phyloP scores from a whole-genome alignment of 108 stramenopile genomes.

The Mediolabrus comicus region DNA sequence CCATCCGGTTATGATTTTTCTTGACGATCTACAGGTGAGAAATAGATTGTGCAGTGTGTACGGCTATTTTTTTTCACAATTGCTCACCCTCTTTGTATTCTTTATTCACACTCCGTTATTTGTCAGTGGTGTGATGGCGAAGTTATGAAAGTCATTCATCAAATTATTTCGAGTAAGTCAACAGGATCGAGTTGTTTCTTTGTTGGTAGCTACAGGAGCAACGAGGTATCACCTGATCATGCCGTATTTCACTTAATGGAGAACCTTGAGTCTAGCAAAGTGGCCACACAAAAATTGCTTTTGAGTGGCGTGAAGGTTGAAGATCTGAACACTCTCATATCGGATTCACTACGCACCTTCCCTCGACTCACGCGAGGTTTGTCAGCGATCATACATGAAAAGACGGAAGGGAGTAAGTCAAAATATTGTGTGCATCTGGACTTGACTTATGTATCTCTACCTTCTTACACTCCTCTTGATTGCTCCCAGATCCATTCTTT shows the following conservation, averaged over 20 bases:
- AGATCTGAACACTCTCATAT: slow-evolving; percentile 27
- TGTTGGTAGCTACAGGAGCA: slow-evolving; percentile 34
- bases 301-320: slow-evolving; percentile 20
- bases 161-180: slow-evolving; percentile 12
- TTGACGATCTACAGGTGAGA: slow-evolving; percentile 31
- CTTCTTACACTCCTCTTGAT: background rate
- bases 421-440: background rate
- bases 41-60: too few species aligned
- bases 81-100: too few species aligned
- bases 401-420: slow-evolving; percentile 27
- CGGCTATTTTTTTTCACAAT: too few species aligned
- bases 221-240: slow-evolving; percentile 34
- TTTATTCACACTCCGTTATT: background rate
- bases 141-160: slow-evolving; percentile 20
- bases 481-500: slow-evolving; percentile 23
- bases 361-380: slow-evolving; percentile 20
- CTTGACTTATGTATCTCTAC: background rate
- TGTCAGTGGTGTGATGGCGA: slow-evolving; percentile 25
- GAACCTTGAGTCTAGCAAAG: background rate
- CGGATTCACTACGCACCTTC: slow-evolving; percentile 23
- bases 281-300: background rate
- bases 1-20: slow-evolving; percentile 29
- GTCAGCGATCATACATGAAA: slow-evolving; percentile 14
- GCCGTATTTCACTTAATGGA: slow-evolving; percentile 16
- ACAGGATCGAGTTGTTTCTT: slow-evolving; percentile 26